Evolutionary conservation across 106 monocot species (phyloP).

Genomic region (Allium sativum): DNA sequence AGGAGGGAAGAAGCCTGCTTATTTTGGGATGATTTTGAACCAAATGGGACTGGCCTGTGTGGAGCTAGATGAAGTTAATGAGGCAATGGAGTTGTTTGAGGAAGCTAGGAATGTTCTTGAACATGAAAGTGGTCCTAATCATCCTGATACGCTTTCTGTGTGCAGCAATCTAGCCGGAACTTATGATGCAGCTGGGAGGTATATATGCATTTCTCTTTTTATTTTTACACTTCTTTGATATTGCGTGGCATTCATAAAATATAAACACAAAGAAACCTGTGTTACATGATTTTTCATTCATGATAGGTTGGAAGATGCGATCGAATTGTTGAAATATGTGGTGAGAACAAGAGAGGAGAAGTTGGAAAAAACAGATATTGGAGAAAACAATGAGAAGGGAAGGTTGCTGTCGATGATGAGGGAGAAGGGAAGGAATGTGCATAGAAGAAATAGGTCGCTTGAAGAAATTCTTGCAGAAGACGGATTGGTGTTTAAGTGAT

Average conservation of each 20-base stretch:
- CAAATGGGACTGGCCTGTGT: constrained; percentile 85
- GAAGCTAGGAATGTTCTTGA: constrained; percentile 66
- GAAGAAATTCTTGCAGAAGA: constrained; percentile 7
- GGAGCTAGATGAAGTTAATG: constrained; percentile 47
- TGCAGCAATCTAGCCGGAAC: constrained; percentile 90
- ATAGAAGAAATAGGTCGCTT: constrained; percentile 7
- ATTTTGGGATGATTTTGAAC: constrained; percentile 76
- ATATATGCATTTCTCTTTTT: constrained; percentile 1
- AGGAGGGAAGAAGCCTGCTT: constrained; percentile 77
- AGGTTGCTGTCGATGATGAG: constrained; percentile 14
- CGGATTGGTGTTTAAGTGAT: too few species aligned
- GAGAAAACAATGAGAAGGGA: constrained; percentile 21
- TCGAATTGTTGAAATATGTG: constrained; percentile 12
- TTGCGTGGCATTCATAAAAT: neutral
- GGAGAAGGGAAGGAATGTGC: constrained; percentile 2
- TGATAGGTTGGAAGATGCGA: constrained; percentile 17
- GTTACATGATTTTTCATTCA: neutral
- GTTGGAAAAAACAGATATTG: constrained; percentile 12
- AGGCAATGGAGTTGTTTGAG: constrained; percentile 72
- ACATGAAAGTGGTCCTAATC: constrained; percentile 62
- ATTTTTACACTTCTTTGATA: neutral
- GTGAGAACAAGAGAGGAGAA: constrained; percentile 11
- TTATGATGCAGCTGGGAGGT: constrained; percentile 98
- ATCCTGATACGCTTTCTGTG: constrained; percentile 80
- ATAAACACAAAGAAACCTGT: neutral